phyloP scores from a whole-genome alignment of 2,329 filamentous ascomycete species.

The Exophiala calicioides region DNA sequence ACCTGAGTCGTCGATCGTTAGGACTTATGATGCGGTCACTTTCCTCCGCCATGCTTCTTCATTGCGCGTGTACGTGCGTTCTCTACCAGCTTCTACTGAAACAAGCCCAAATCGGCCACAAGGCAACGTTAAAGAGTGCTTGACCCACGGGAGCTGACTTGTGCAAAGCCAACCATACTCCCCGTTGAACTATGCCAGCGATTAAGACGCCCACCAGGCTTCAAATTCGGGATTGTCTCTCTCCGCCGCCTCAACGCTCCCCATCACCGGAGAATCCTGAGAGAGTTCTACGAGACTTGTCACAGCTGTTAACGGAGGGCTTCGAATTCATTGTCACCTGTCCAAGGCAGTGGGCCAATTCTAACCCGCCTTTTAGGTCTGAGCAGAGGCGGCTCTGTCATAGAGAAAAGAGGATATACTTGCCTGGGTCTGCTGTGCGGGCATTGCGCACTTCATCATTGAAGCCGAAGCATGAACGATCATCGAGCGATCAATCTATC shows the following conservation, averaged over 20 bases:
- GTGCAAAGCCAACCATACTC: too few relatives aligned
- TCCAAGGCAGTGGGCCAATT: constrained; percentile 60
- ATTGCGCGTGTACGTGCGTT: too few relatives aligned
- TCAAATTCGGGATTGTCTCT: constrained; percentile 59
- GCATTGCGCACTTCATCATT: constrained; percentile 62
- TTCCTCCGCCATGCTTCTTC: too few relatives aligned
- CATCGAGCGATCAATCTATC: constrained; percentile 57
- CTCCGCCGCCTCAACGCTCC: constrained; percentile 72
- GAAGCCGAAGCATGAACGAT: constrained; percentile 65
- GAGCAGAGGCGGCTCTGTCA: constrained; percentile 49
- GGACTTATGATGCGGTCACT: too few relatives aligned
- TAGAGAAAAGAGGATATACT: constrained; percentile 63
- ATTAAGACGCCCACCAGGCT: constrained; percentile 37
- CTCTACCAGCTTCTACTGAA: too few relatives aligned
- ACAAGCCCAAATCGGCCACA: too few relatives aligned
- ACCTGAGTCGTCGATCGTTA: too few relatives aligned
- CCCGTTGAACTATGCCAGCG: too few relatives aligned
- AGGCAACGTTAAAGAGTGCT: too few relatives aligned
- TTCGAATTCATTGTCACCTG: constrained; percentile 57
- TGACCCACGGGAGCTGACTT: too few relatives aligned
- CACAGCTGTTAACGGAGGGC: constrained; percentile 58
- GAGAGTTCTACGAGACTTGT: constrained; percentile 64
- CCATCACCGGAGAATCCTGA: constrained; percentile 67
- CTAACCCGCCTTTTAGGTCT: constrained; percentile 43
- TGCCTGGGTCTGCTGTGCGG: constrained; percentile 73